Conservation (phyloP, 208 protist genomes). For the Novymonas esmeraldas region DNA sequence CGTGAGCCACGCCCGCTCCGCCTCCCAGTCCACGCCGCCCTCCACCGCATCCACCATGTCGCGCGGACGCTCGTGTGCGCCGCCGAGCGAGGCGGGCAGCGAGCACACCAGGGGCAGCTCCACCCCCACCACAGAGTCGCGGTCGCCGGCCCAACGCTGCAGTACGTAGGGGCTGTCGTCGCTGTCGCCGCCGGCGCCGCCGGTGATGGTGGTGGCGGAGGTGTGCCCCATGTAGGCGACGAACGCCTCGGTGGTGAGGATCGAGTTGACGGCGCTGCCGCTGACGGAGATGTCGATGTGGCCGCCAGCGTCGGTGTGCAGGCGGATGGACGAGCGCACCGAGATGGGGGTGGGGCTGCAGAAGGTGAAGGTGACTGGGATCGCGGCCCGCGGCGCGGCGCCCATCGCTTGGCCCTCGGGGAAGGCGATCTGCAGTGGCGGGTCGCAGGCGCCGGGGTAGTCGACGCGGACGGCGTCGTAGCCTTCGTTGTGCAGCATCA, state of each 20-base stretch:
- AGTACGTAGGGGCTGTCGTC: slow-evolving; percentile 11
- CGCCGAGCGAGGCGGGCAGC: neutral
- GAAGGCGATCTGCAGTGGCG: slow-evolving; percentile 83
- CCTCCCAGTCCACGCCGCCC: slow-evolving; percentile 20
- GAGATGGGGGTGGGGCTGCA: slow-evolving; percentile 31
- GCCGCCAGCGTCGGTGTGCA: slow-evolving; percentile 79
- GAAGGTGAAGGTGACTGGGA: slow-evolving; percentile 81
- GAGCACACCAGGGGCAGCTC: slow-evolving; percentile 21
- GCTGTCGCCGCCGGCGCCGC: slow-evolving; percentile 26
- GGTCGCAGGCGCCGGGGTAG: slow-evolving; percentile 67
- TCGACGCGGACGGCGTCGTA: slow-evolving; percentile 90
- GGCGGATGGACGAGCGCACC: slow-evolving; percentile 71
- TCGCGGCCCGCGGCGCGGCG: slow-evolving; percentile 30
- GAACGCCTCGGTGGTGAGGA: slow-evolving; percentile 74
- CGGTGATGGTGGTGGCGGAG: slow-evolving; percentile 30
- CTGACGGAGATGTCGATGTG: slow-evolving; percentile 78
- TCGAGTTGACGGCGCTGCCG: slow-evolving; percentile 88
- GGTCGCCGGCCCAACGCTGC: slow-evolving; percentile 6
- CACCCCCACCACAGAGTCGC: neutral
- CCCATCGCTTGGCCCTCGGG: slow-evolving; percentile 61
- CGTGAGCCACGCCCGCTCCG: slow-evolving; percentile 50
- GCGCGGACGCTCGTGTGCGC: neutral
- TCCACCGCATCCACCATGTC: slow-evolving; percentile 30
- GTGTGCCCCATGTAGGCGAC: slow-evolving; percentile 34
- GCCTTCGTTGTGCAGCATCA: slow-evolving; percentile 92